phyloP scores from a whole-genome alignment of 1,139 yeast species.

The Eremothecium gossypii region DNA sequence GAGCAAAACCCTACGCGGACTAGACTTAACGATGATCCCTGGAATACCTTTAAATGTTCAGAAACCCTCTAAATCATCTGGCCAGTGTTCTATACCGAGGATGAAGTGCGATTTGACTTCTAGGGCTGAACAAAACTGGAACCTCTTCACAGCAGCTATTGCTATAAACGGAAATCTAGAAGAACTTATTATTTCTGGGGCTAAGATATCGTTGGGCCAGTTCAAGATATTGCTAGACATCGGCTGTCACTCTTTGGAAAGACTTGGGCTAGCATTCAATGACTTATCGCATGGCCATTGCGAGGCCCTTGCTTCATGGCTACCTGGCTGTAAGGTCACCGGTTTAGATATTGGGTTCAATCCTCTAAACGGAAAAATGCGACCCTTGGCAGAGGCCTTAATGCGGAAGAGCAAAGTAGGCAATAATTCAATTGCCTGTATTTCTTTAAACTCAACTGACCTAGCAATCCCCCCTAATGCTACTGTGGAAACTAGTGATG shows the following conservation, averaged over 20 bases:
- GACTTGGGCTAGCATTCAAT: constrained; percentile 64
- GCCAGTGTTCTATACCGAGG: constrained; percentile 31
- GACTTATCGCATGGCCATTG: constrained; percentile 45
- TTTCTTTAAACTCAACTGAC: constrained; percentile 47
- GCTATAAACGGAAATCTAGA: constrained; percentile 66
- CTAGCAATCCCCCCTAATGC: constrained; percentile 30
- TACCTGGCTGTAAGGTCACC: constrained; percentile 26
- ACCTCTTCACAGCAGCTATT: constrained; percentile 56
- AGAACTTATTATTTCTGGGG: constrained; percentile 62
- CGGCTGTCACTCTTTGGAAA: constrained; percentile 40
- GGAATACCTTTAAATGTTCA: constrained; percentile 48
- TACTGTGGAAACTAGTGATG: constrained; percentile 25
- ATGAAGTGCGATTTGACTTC: constrained; percentile 52
- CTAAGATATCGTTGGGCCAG: constrained; percentile 47
- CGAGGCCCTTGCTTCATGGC: constrained; percentile 44
- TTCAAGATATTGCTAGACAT: constrained; percentile 50
- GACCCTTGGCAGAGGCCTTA: constrained; percentile 40
- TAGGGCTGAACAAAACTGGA: constrained; percentile 70
- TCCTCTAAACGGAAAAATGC: constrained; percentile 48
- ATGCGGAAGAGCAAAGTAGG: constrained; percentile 21
- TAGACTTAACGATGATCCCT: constrained; percentile 69
- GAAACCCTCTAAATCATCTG: constrained; percentile 34
- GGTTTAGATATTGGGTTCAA: constrained; percentile 70
- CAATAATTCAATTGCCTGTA: constrained; percentile 32
- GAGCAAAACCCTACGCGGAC: constrained; percentile 39